phyloP scores from a whole-genome alignment of 768 basidiomycete species.

The Amanita thiersii region DNA sequence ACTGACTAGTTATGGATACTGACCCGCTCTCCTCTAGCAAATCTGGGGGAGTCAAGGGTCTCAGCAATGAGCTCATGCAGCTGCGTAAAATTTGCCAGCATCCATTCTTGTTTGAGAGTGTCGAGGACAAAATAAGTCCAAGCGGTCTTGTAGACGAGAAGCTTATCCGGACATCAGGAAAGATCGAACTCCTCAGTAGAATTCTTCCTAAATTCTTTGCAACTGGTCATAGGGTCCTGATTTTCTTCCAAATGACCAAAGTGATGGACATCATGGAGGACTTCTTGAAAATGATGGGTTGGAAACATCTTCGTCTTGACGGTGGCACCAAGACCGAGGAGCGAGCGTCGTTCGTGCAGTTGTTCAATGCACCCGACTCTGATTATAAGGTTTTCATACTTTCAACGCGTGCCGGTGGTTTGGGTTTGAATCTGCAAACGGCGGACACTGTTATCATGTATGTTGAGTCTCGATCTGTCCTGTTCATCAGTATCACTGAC shows the following conservation, averaged over 20 bases:
- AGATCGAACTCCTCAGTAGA: conserved; percentile 86
- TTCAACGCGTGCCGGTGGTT: conserved; percentile 88
- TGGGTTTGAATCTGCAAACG: conserved; percentile 91
- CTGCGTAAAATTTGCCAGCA: conserved; percentile 98
- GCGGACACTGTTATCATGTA: conserved; percentile 96
- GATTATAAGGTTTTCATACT: conserved; percentile 89
- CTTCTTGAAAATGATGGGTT: conserved; percentile 81
- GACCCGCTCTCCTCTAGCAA: conserved; percentile 34
- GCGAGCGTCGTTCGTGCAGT: conserved; percentile 76
- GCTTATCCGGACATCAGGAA: conserved; percentile 82
- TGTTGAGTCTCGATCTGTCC: conserved; percentile 19
- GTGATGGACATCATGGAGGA: conserved; percentile 99
- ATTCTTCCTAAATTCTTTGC: conserved; percentile 93
- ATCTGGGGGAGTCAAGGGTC: conserved; percentile 73
- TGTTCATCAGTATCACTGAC: conserved; percentile 2
- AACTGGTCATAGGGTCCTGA: conserved; percentile 89
- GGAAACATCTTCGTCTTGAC: conserved; percentile 88
- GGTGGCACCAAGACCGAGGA: conserved; percentile 96
- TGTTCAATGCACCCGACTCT: conserved; percentile 86
- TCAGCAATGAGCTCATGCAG: conserved; percentile 96
- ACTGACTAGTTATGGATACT: background rate
- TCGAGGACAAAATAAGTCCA: conserved; percentile 91
- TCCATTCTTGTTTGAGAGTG: conserved; percentile 92
- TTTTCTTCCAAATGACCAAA: conserved; percentile 99
- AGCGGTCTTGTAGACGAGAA: conserved; percentile 75